phyloP scores from a whole-genome alignment of 2,329 filamentous ascomycete species.

The Alternaria viburni region DNA sequence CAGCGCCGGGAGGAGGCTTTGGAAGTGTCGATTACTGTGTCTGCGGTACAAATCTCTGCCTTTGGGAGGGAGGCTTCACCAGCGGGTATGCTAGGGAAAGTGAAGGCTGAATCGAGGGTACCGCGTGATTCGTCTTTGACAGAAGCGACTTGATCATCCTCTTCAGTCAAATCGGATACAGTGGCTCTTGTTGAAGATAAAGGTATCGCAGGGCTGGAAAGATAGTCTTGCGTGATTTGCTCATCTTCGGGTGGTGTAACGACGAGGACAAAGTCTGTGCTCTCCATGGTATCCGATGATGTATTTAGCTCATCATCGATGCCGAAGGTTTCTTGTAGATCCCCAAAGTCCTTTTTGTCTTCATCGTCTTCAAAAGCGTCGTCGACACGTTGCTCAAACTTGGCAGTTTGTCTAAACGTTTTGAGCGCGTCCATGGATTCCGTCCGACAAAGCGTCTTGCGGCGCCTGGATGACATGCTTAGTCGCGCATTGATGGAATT shows the following conservation, averaged over 20 bases:
- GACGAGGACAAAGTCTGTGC: background rate
- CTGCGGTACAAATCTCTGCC: background rate
- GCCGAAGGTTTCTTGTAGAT: background rate
- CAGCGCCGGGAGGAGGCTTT: background rate
- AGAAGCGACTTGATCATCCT: background rate
- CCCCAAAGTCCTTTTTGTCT: background rate
- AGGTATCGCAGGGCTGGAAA: background rate
- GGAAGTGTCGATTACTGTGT: background rate
- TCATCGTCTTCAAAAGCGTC: background rate
- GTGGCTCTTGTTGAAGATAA: background rate
- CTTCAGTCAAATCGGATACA: background rate
- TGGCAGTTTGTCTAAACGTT: background rate
- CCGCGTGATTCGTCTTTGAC: background rate
- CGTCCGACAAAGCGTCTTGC: background rate
- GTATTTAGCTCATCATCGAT: background rate
- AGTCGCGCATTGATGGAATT: background rate
- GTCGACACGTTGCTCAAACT: background rate
- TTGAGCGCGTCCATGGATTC: conserved; percentile 13
- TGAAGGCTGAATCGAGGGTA: background rate
- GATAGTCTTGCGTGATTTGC: background rate
- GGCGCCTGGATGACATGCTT: background rate
- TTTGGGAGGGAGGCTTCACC: background rate
- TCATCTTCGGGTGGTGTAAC: background rate
- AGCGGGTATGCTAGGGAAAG: background rate
- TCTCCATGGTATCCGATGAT: background rate